phyloP scores from a whole-genome alignment of 2,329 filamentous ascomycete genomes.

The Talaromyces sp. region DNA sequence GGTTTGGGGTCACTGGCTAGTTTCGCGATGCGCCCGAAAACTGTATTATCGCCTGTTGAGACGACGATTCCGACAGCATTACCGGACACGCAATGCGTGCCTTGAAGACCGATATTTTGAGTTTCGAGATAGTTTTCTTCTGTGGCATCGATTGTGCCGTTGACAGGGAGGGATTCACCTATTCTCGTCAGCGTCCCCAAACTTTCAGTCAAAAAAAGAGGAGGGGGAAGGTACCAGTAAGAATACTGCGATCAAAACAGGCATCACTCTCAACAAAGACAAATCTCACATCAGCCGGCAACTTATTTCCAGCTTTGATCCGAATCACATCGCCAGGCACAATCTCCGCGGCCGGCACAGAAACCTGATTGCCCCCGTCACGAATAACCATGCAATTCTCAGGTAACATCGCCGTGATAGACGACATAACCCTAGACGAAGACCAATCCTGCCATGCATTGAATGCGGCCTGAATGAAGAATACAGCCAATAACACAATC shows the following conservation, averaged over 20 bases:
- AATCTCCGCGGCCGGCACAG: constrained; percentile 53
- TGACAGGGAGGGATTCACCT: constrained; percentile 63
- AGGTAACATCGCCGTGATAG: constrained; percentile 74
- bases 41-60: constrained; percentile 65
- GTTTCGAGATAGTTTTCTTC: constrained; percentile 74
- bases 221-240: constrained; percentile 43
- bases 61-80: constrained; percentile 63
- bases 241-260: constrained; percentile 66
- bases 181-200: background rate
- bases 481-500: constrained; percentile 67
- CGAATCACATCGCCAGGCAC: constrained; percentile 67
- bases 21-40: constrained; percentile 71
- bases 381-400: constrained; percentile 63
- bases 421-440: constrained; percentile 69
- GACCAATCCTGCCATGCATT: constrained; percentile 71
- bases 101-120: constrained; percentile 68
- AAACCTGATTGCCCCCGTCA: constrained; percentile 47
- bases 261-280: constrained; percentile 63
- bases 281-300: constrained; percentile 69
- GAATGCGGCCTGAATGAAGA: constrained; percentile 64
- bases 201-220: background rate
- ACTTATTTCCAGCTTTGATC: constrained; percentile 66
- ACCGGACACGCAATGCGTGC: constrained; percentile 71
- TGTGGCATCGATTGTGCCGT: constrained; percentile 59
- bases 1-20: constrained; percentile 65